Percentiles rank a stretch among this genome's conserved stretches.
Conservation (phyloP, 805 yeast genomes). For the Yamadazyma sp. region DNA sequence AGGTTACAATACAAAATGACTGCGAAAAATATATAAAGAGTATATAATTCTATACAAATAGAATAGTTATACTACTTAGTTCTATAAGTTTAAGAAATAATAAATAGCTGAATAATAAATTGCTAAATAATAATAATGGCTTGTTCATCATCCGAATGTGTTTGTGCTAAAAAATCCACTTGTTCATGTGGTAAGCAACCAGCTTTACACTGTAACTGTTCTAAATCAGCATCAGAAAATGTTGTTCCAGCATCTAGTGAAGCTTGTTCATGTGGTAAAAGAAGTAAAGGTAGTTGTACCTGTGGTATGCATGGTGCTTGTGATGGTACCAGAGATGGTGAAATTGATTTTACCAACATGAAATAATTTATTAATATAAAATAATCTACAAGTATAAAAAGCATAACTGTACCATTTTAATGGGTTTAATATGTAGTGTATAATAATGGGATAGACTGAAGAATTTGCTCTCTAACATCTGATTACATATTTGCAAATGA, state of each 20-base stretch:
- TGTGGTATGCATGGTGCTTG: slow-evolving; percentile 46
- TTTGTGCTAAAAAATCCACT: slow-evolving; percentile 59
- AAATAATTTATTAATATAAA: too few species aligned
- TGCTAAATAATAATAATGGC: slow-evolving; percentile 20
- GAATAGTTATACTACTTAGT: too few species aligned
- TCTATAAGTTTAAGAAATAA: too few species aligned
- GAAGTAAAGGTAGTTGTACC: slow-evolving; percentile 51
- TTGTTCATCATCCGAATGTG: slow-evolving; percentile 45
- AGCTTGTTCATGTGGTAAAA: slow-evolving; percentile 60
- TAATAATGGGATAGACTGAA: too few species aligned
- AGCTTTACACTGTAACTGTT: slow-evolving; percentile 56
- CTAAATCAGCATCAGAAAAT: slow-evolving; percentile 50
- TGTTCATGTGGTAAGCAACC: slow-evolving; percentile 63
- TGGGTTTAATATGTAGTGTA: too few species aligned
- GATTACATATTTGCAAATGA: too few species aligned
- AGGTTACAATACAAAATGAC: background rate
- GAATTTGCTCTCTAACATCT: too few species aligned
- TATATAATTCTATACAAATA: too few species aligned
- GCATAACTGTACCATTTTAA: too few species aligned
- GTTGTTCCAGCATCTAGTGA: slow-evolving; percentile 36
- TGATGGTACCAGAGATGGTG: slow-evolving; percentile 50
- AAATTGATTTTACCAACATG: slow-evolving; percentile 52
- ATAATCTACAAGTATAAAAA: too few species aligned
- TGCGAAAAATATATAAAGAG: too few species aligned
- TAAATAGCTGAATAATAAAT: too few species aligned